Evolutionary conservation across 768 basidiomycete species (phyloP).

Genomic region (Suillus occidentalis): DNA sequence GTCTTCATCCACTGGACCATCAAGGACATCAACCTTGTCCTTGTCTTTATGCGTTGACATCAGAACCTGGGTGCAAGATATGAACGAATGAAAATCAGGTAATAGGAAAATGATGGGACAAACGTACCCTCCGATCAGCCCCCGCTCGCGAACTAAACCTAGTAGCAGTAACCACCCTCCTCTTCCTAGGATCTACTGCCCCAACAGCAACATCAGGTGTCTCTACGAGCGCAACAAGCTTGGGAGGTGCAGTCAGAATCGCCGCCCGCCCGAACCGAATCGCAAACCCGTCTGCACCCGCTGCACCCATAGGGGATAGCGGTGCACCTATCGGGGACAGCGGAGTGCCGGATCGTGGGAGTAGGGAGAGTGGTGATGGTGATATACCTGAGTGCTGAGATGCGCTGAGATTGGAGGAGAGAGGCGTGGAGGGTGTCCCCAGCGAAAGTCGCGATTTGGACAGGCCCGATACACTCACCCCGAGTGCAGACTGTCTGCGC

Average conservation of each 20-base stretch:
- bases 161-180: constrained; percentile 84
- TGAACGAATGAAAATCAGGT: not conserved
- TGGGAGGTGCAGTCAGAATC: constrained; percentile 81
- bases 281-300: constrained; percentile 37
- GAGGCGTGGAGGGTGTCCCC: constrained; percentile 40
- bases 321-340: constrained; percentile 29
- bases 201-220: constrained; percentile 90
- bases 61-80: constrained; percentile 54
- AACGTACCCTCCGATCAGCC: constrained; percentile 75
- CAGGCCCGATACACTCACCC: constrained; percentile 27
- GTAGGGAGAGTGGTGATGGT: constrained; percentile 19
- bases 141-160: constrained; percentile 83
- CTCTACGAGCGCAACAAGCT: constrained; percentile 78
- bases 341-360: constrained; percentile 35
- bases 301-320: constrained; percentile 25
- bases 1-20: constrained; percentile 4
- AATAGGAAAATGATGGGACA: not conserved
- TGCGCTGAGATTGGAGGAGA: constrained; percentile 25
- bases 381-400: not conserved
- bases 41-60: constrained; percentile 80
- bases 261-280: constrained; percentile 68
- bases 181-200: constrained; percentile 81
- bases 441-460: constrained; percentile 48
- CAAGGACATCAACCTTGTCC: constrained; percentile 31
- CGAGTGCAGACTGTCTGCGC: constrained; percentile 33